Evolutionary conservation across 495 filamentous ascomycete genomes (phyloP), one percentile per base, ranked within the genome.

Genomic region (Talaromyces wortmannii): DNA sequence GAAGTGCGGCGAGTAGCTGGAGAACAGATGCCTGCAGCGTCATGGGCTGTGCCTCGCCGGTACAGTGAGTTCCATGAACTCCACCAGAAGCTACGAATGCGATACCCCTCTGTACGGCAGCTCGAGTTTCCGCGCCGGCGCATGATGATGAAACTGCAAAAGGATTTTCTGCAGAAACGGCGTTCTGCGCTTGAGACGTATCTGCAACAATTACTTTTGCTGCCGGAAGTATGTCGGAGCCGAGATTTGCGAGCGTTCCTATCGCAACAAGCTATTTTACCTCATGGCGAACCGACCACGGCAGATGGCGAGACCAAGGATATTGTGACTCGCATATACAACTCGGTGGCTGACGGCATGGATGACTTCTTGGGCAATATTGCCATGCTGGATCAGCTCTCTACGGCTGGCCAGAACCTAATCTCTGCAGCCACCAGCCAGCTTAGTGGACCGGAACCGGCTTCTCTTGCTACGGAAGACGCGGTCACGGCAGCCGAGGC

Each of bases 51-150:
- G 57, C 83, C 84, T 10, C 80, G 88, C 31, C 79, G 94, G 55
- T 99, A 97, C 67, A 96, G 91, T 71, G 92, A 97, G 66, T 99
- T 99, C 65, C 89, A 96, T 57, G 90, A 96, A 55, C 85, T 99
- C 15, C 89, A 99, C 59, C 91, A 95, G 62, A 88, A 89, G 30
- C 79, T 99, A 1, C 83, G 92, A 48, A 74, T 83, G 50, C 83
- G 86, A 55, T 97, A 96, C 67, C 85, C 90, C 0, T 88, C 87
- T 3, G 91, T 97, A 11, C 82, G 92, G 23, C 83, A 90, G 58
- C 76, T 97, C 5, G 92, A 97, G 56, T 97, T 99, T 63, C 95
- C 95, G 0, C 80, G 92, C 13, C 79, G 94, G 8, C 84, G 95
- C 17, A 84, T 97, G 70, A 89, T 97, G 55, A 87, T 99, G 86